Percentiles rank a stretch among this genome's conserved stretches.
Evolutionary conservation across 176 grass and related monocot genomes (phyloP).

Genomic region (Miscanthus lutarioriparius): DNA sequence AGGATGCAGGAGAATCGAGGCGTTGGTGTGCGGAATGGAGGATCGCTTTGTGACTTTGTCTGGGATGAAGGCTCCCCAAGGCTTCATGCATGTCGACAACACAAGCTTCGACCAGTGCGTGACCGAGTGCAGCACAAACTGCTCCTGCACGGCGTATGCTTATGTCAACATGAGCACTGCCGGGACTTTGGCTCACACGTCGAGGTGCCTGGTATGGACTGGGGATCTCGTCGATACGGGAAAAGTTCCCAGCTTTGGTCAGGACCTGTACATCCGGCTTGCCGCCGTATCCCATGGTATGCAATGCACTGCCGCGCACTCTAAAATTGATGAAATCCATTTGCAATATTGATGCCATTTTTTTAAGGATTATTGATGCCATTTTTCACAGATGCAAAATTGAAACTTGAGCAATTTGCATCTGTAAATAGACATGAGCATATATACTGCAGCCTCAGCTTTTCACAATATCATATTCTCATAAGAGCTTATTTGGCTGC

Average conservation of each 20-base stretch:
- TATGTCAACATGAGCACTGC: neutral
- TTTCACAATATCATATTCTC: too few relatives aligned
- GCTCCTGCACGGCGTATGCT: conserved; percentile 52
- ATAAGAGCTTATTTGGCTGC: too few relatives aligned
- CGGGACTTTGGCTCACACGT: neutral
- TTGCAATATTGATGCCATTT: too few relatives aligned
- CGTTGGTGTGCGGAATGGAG: neutral
- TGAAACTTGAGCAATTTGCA: neutral
- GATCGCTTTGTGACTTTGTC: neutral
- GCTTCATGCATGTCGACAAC: neutral
- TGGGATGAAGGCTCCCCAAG: neutral
- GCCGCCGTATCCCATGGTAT: neutral
- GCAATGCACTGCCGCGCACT: neutral
- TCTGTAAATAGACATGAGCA: neutral
- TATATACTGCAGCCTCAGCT: neutral
- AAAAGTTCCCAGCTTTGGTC: neutral
- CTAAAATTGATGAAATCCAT: neutral
- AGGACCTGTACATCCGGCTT: neutral
- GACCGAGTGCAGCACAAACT: conserved; percentile 41
- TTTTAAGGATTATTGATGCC: too few relatives aligned
- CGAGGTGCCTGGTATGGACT: conserved; percentile 51
- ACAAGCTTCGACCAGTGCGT: conserved; percentile 39
- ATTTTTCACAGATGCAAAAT: too few relatives aligned
- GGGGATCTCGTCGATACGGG: conserved; percentile 38
- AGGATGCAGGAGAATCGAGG: neutral